Conservation (phyloP, 2,329 filamentous ascomycete genomes). For the Myriosclerotinia curreyana region DNA sequence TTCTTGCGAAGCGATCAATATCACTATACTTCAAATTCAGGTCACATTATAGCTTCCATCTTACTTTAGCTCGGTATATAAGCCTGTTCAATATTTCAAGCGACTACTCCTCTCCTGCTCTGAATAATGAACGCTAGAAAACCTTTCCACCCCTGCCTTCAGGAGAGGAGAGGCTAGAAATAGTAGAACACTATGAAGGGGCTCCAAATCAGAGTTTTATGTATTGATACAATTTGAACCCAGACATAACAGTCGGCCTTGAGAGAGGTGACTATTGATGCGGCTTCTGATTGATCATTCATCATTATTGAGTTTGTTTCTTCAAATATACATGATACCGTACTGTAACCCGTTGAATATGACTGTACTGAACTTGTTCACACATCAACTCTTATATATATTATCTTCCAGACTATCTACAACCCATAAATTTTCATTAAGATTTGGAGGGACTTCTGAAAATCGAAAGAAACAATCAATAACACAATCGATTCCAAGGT, state of each 20-base stretch:
- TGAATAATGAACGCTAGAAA: too few relatives aligned
- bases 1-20: too few relatives aligned
- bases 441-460: too few relatives aligned
- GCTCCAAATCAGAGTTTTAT: background rate
- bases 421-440: background rate
- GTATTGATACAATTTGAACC: background rate
- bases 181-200: background rate
- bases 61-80: too few relatives aligned
- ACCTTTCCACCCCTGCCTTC: too few relatives aligned
- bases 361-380: background rate
- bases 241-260: too few relatives aligned
- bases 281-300: background rate
- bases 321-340: background rate
- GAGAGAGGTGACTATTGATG: too few relatives aligned
- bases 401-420: background rate
- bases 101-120: too few relatives aligned
- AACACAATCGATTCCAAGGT: background rate
- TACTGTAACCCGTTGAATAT: background rate
- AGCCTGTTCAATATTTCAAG: too few relatives aligned
- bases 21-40: too few relatives aligned
- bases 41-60: too few relatives aligned
- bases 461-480: background rate
- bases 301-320: background rate
- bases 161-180: too few relatives aligned
- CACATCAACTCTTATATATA: background rate